These are phyloP conservation scores for Penicillium turbatum DNA, from an alignment of 495 filamentous ascomycete genomes.

Conservation along the genomic window DNA sequence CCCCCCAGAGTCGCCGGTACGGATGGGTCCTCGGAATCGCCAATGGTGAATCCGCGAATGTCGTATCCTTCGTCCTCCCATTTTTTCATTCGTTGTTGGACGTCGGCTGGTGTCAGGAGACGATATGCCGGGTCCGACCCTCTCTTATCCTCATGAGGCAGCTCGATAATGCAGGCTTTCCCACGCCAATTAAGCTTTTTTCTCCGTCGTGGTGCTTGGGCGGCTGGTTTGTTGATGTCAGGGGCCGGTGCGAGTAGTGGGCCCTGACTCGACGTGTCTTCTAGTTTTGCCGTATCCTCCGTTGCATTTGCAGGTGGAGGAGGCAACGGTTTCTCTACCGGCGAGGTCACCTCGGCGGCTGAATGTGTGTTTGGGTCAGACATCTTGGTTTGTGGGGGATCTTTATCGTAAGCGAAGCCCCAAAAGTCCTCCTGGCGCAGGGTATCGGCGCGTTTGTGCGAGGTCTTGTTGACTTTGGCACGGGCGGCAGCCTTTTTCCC, in stretches of 20 bases:
- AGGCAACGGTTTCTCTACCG: constrained; percentile 46
- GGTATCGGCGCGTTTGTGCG: constrained; percentile 59
- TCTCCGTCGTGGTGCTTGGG: constrained; percentile 30
- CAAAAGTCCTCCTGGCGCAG: constrained; percentile 57
- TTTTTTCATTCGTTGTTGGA: constrained; percentile 58
- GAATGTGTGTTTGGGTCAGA: constrained; percentile 29
- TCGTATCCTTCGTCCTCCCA: constrained; percentile 78
- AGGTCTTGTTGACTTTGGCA: constrained; percentile 41
- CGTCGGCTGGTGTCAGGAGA: constrained; percentile 55
- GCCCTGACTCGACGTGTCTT: constrained; percentile 8
- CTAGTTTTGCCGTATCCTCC: constrained; percentile 8
- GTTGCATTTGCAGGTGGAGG: constrained; percentile 36
- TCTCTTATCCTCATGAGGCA: constrained; percentile 65
- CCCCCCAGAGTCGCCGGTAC: constrained; percentile 33
- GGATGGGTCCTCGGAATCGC: constrained; percentile 34
- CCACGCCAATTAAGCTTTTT: constrained; percentile 59
- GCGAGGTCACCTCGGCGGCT: constrained; percentile 21
- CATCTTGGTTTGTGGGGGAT: constrained; percentile 34
- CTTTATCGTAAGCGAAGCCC: constrained; percentile 45
- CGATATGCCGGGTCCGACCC: constrained; percentile 54
- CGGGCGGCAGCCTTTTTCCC: constrained; percentile 30
- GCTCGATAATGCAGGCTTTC: constrained; percentile 66
- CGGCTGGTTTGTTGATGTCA: constrained; percentile 16
- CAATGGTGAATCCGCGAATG: constrained; percentile 65
- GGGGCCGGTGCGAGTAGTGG: constrained; percentile 12